Conservation (phyloP, 495 filamentous ascomycete genomes). For the Aspergillus taichungensis region DNA sequence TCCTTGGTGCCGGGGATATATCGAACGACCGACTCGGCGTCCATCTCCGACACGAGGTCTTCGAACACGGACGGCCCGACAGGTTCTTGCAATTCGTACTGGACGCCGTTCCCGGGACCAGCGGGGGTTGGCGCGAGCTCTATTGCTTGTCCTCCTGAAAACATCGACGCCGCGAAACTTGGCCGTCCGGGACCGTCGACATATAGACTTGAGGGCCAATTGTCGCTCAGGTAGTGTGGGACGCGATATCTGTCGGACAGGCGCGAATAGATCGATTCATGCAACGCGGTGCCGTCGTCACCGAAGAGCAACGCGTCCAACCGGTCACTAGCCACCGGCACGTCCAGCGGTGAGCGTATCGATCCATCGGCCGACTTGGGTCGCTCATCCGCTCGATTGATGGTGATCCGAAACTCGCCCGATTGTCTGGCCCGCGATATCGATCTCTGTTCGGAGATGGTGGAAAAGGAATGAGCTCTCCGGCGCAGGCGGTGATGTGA, state of each 20-base stretch:
- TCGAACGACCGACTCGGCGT: constrained; percentile 76
- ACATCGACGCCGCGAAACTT: constrained; percentile 34
- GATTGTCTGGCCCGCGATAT: constrained; percentile 20
- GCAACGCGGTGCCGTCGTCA: constrained; percentile 63
- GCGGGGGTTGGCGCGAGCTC: constrained; percentile 25
- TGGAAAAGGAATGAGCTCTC: constrained; percentile 57
- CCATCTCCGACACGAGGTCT: constrained; percentile 57
- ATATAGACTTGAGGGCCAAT: constrained; percentile 18
- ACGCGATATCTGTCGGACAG: constrained; percentile 46
- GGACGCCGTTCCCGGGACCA: constrained; percentile 26
- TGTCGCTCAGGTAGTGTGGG: constrained; percentile 29
- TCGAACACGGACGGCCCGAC: constrained; percentile 65
- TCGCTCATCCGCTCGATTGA: constrained; percentile 62
- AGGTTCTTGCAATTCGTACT: constrained; percentile 37
- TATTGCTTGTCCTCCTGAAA: constrained; percentile 40
- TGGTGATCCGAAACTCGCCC: constrained; percentile 74
- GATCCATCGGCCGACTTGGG: constrained; percentile 61
- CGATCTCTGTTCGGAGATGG: constrained; percentile 44
- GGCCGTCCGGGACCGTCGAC: constrained; percentile 19
- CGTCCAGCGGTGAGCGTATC: constrained; percentile 53
- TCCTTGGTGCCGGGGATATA: constrained; percentile 63
- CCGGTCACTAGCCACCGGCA: constrained; percentile 79
- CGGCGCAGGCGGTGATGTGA: constrained; percentile 28
- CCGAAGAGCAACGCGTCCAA: constrained; percentile 80
- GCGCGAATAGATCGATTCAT: constrained; percentile 57